phyloP scores from a whole-genome alignment of 495 filamentous ascomycete genomes.

The Pyronema omphalodes region DNA sequence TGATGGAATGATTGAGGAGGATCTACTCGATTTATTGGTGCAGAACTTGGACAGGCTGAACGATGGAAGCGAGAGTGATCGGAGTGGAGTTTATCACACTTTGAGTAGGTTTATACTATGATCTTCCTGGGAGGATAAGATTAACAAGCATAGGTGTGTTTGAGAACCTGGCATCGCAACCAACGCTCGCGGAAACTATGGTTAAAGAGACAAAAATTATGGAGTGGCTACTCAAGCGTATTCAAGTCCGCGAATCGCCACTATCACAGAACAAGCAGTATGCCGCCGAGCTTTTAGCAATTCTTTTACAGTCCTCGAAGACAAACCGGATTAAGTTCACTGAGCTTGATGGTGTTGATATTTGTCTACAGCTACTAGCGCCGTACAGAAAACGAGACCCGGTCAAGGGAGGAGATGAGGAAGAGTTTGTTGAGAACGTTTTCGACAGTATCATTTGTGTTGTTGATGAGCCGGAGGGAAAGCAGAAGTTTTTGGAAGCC shows the following conservation, averaged over 20 bases:
- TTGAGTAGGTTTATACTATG: conserved; percentile 33
- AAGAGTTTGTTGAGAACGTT: conserved; percentile 84
- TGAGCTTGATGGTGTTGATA: conserved; percentile 53
- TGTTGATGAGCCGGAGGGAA: conserved; percentile 57
- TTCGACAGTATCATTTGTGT: conserved; percentile 71
- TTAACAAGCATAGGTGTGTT: conserved; percentile 37
- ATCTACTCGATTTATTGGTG: conserved; percentile 63
- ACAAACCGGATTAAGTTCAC: conserved; percentile 46
- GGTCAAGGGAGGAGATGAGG: conserved; percentile 67
- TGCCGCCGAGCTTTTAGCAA: conserved; percentile 75
- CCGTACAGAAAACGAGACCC: conserved; percentile 85
- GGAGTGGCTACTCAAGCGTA: conserved; percentile 56
- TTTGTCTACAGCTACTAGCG: conserved; percentile 63
- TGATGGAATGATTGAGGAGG: conserved; percentile 63
- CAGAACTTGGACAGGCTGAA: conserved; percentile 71
- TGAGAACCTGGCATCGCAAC: conserved; percentile 67
- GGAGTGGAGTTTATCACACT: conserved; percentile 69
- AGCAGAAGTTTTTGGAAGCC: conserved; percentile 65
- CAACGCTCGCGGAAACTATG: conserved; percentile 46
- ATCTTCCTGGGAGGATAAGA: background rate
- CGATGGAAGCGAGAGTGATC: conserved; percentile 60
- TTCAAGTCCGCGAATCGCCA: conserved; percentile 40
- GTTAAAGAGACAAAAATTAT: conserved; percentile 47
- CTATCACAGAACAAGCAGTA: conserved; percentile 88
- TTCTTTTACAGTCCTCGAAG: conserved; percentile 54